Conservation (phyloP, 768 basidiomycete species). For the Kwoniella dendrophila region DNA sequence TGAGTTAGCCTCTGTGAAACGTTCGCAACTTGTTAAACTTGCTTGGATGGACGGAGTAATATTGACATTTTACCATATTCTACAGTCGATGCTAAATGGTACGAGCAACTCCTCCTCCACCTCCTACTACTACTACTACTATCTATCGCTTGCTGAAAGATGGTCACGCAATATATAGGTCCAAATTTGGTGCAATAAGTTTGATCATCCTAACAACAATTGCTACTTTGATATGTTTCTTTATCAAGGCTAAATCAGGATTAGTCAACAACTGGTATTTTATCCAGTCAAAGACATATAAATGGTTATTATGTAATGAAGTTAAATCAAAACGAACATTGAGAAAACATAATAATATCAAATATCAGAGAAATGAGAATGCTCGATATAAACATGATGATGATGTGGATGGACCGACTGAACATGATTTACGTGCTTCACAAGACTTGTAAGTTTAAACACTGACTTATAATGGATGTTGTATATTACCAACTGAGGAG, state of each 20-base stretch:
- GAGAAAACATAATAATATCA: conserved; percentile 4
- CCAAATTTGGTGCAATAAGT: conserved; percentile 41
- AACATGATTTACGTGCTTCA: conserved; percentile 23
- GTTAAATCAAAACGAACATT: neutral
- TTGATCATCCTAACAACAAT: conserved; percentile 21
- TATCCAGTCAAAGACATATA: conserved; percentile 5
- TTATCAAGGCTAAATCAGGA: conserved; percentile 25
- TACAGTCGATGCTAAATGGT: conserved; percentile 30
- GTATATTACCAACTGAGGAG: no score
- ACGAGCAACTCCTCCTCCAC: neutral
- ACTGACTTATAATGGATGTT: neutral
- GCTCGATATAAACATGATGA: conserved; percentile 12
- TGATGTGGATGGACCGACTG: conserved; percentile 14
- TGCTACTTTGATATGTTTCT: conserved; percentile 23
- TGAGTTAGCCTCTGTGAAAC: conserved; percentile 17
- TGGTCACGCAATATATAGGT: conserved; percentile 15
- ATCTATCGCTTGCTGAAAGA: neutral
- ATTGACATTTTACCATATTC: neutral
- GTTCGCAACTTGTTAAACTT: neutral
- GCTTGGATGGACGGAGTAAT: neutral
- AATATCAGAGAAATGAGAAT: conserved; percentile 12
- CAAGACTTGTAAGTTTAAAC: conserved; percentile 18
- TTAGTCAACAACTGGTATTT: conserved; percentile 11
- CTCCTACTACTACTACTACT: no score
- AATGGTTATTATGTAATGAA: conserved; percentile 9